phyloP scores from a whole-genome alignment of 345 rosid genomes.

The Lumnitzera littorea region DNA sequence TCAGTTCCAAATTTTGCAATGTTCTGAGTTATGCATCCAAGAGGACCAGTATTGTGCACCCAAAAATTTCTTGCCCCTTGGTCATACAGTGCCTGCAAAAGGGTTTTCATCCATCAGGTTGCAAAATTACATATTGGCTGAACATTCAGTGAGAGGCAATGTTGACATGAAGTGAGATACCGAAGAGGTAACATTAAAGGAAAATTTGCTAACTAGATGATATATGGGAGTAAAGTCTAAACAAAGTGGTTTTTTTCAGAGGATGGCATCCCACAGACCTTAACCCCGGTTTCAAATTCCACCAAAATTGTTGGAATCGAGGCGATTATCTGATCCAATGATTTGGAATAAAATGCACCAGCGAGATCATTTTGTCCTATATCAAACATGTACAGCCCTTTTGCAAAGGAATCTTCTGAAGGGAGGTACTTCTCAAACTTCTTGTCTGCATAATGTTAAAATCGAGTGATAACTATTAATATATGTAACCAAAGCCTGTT shows the following conservation, averaged over 20 bases:
- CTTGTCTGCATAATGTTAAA: constrained; percentile 27
- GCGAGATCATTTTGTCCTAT: constrained; percentile 97
- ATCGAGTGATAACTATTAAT: background rate
- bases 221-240: too few species aligned
- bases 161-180: too few species aligned
- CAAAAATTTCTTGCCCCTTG: constrained; percentile 88
- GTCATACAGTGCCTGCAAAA: constrained; percentile 52
- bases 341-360: constrained; percentile 87
- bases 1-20: constrained; percentile 80
- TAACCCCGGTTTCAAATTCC: constrained; percentile 67
- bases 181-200: too few species aligned
- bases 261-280: constrained; percentile 30
- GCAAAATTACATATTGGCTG: background rate
- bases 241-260: background rate
- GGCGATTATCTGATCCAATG: constrained; percentile 75
- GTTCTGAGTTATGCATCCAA: constrained; percentile 90
- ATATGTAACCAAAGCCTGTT: too few species aligned
- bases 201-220: too few species aligned
- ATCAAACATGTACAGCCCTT: constrained; percentile 82
- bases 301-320: constrained; percentile 54
- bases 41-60: constrained; percentile 94
- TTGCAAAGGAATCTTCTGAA: constrained; percentile 46
- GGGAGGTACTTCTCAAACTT: constrained; percentile 54
- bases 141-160: background rate
- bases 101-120: background rate